Evolutionary conservation across 139 green algal genomes (phyloP), one percentile per base, ranked within the genome.

Genomic region (Tetradesmus obliquus): DNA sequence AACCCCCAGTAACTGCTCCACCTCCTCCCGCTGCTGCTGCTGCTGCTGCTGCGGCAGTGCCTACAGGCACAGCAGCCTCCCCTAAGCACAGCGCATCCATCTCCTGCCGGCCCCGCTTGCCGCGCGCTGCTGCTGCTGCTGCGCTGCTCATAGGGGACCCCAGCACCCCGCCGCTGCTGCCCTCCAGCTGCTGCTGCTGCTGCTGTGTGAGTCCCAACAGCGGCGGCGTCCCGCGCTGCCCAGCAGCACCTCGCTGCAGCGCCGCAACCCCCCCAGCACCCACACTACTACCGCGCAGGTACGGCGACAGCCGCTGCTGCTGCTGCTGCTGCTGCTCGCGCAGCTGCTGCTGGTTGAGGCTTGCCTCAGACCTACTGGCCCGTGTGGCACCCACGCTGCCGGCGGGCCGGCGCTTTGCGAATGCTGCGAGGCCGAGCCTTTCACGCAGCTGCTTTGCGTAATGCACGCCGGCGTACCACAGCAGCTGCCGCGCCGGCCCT

Each of bases 381-480:
- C 72, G 51, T 17, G 22, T 20, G 10, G 19, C 55, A 5, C 62
- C 86, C 3, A 5, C 87, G 22, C 22, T 17, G 22, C 80, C 55
- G 1, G 55, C n/a, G 6, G 55, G 74, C 2, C 60, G 69, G 55
- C 22, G n/a, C 53, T 57, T 7, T 5, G 8, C 6, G 3, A 86
- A 57, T 10, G 24, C 54, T 45, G 87, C 55, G 76, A 91, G 45
- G 10, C 76, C 76, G 12, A 79, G 12, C 74, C 69, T 17, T 10
- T 58, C 13, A 7, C 87, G 55, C 55, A 91, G 55, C 12, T 51
- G 19, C 32, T 7, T 20, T 12, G 55, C 74, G 20, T 86, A 91
- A n/a, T 84, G 55, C 20, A 80, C 3, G 54, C n/a, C 87, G 22
- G 87, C 87, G 79, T 86, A 86, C 74, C 74, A 91, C 24, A 91